Conservation (phyloP, 306 rosid genomes). For the Oxytropis ochrocephala region DNA sequence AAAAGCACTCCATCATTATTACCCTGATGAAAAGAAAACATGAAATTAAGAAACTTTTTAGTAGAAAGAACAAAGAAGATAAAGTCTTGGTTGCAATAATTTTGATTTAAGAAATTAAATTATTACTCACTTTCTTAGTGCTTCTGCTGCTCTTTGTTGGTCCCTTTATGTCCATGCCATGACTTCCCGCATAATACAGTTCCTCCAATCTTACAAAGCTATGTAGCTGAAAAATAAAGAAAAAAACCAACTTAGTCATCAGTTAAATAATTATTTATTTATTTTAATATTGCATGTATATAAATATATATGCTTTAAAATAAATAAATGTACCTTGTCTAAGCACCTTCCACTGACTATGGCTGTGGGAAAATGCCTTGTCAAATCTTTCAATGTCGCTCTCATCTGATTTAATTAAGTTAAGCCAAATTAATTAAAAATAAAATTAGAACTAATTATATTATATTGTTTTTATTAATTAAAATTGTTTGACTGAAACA, state of each 20-base stretch:
- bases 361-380: slow-evolving; percentile 77
- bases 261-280: background rate
- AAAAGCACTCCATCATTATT: slow-evolving; percentile 42
- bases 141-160: slow-evolving; percentile 48
- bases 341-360: slow-evolving; percentile 84
- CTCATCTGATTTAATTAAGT: slow-evolving; percentile 65
- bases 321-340: slow-evolving; percentile 61
- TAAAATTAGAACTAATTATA: background rate
- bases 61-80: background rate
- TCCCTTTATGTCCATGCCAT: slow-evolving; percentile 97
- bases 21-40: slow-evolving; percentile 44
- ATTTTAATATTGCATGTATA: too few relatives aligned
- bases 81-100: background rate
- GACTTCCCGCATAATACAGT: slow-evolving; percentile 92
- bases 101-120: background rate
- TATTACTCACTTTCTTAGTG: slow-evolving; percentile 45
- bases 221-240: slow-evolving; percentile 47
- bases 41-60: background rate
- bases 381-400: slow-evolving; percentile 51
- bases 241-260: background rate
- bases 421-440: background rate
- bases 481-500: background rate
- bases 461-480: background rate
- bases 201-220: slow-evolving; percentile 65
- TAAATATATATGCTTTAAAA: too few relatives aligned